Evolutionary conservation across 768 basidiomycete species (phyloP).

Genomic region (Rhodotorula babjevae): DNA sequence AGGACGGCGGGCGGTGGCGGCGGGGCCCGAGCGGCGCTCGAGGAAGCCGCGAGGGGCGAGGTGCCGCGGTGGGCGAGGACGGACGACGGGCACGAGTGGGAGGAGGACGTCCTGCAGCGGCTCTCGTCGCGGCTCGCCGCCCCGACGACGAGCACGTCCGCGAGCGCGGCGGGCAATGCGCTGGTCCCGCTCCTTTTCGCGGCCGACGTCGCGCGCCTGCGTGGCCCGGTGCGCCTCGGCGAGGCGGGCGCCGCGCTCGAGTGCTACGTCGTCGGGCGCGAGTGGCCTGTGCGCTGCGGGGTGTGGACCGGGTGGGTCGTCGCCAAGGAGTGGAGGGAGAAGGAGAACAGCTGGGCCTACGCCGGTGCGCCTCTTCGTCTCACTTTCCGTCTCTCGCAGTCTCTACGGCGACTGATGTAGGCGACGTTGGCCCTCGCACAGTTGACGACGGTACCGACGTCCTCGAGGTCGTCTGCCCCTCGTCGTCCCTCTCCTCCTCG

Average conservation of each 20-base stretch:
- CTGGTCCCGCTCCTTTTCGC: constrained; percentile 14
- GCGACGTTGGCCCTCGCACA: background rate
- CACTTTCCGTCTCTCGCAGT: background rate
- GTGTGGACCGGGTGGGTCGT: constrained; percentile 22
- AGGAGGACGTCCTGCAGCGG: background rate
- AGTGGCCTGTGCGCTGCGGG: constrained; percentile 19
- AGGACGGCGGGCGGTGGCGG: background rate
- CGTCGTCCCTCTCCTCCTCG: background rate
- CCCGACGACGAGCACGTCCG: background rate
- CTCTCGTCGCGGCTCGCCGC: background rate
- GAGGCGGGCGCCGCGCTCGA: background rate
- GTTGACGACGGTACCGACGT: constrained; percentile 35
- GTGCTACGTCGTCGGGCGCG: constrained; percentile 20
- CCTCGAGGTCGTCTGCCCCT: constrained; percentile 7
- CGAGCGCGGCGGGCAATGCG: background rate
- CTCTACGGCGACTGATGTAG: background rate
- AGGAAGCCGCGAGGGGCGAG: background rate
- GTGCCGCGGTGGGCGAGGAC: constrained; percentile 18
- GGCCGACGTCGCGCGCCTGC: background rate
- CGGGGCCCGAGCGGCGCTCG: no score
- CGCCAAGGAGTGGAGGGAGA: constrained; percentile 9
- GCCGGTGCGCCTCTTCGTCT: constrained; percentile 2
- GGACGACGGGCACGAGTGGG: background rate
- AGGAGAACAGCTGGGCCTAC: constrained; percentile 5
- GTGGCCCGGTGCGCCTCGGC: background rate